Percentiles rank a stretch among this genome's conserved stretches.
These are phyloP conservation scores for Psidium guajava DNA, from an alignment of 345 rosid genomes.

Conservation along the genomic window DNA sequence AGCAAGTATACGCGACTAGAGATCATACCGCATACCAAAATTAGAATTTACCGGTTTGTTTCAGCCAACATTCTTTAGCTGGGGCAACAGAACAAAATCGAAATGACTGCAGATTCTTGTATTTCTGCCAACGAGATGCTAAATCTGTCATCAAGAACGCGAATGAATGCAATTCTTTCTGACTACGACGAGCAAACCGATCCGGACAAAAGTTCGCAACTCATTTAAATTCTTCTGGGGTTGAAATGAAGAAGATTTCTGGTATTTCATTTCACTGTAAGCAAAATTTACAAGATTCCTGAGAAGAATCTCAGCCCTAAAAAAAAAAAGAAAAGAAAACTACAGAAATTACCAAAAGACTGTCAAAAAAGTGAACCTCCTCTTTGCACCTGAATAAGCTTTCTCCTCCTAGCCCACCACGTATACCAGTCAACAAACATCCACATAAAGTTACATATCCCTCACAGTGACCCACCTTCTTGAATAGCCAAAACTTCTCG, in stretches of 20 bases:
- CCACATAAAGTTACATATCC: neutral
- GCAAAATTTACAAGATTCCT: neutral
- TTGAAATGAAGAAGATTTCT: neutral
- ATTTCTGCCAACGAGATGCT: neutral
- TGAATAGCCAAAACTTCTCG: neutral
- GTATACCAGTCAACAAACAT: neutral
- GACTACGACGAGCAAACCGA: neutral
- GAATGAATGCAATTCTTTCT: neutral
- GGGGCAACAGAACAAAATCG: neutral
- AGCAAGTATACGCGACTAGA: neutral
- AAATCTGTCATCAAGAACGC: neutral
- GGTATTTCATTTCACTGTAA: neutral
- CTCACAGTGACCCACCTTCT: neutral
- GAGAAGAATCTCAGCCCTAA: neutral
- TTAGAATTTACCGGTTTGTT: neutral
- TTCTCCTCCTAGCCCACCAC: neutral
- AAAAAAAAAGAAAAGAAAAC: neutral
- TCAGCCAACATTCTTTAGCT: neutral
- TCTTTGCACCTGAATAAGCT: neutral
- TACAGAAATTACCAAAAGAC: neutral
- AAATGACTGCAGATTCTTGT: neutral
- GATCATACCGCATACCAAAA: neutral
- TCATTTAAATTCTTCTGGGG: neutral
- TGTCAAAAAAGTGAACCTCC: neutral
- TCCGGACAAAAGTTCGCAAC: neutral